These are phyloP conservation scores for Apiotrichum montevideense DNA, from an alignment of 1,284 basidiomycete species.

Conservation along the genomic window DNA sequence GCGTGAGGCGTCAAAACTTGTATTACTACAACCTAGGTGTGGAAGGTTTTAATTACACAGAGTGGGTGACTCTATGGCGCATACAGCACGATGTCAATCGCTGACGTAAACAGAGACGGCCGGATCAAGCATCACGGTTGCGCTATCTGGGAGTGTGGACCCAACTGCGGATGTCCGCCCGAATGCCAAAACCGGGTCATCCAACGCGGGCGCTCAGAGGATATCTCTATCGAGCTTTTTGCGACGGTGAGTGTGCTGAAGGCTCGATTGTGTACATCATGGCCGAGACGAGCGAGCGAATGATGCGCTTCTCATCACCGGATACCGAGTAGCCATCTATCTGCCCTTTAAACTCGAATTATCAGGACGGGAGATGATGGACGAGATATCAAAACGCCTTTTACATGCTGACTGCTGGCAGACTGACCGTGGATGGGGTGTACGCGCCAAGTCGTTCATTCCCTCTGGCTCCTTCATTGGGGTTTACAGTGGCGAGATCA, in stretches of 20 bases:
- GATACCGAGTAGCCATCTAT: too few relatives aligned
- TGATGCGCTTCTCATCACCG: too few relatives aligned
- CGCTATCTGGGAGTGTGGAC: constrained; percentile 83
- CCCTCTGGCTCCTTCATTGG: constrained; percentile 67
- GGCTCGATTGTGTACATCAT: too few relatives aligned
- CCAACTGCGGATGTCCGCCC: constrained; percentile 68
- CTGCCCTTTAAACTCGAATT: too few relatives aligned
- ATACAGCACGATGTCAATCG: not conserved
- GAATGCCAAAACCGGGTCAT: constrained; percentile 79
- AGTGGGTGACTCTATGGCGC: constrained; percentile 13
- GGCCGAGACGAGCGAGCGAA: too few relatives aligned
- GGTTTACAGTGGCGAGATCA: constrained; percentile 74
- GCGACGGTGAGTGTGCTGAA: constrained; percentile 24
- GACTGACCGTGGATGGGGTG: constrained; percentile 73
- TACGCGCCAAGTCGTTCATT: constrained; percentile 57
- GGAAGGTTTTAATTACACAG: constrained; percentile 62
- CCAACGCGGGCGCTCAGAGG: constrained; percentile 64
- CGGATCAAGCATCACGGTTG: constrained; percentile 52
- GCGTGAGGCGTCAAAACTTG: constrained; percentile 56
- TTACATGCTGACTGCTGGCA: constrained; percentile 4
- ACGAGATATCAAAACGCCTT: not conserved
- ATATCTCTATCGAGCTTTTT: constrained; percentile 63
- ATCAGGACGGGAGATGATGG: too few relatives aligned
- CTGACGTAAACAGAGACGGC: not conserved
- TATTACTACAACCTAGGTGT: constrained; percentile 42